These are phyloP conservation scores for Talaromyces sp. DNA, from an alignment of 2,329 filamentous ascomycete species.

Conservation along the genomic window DNA sequence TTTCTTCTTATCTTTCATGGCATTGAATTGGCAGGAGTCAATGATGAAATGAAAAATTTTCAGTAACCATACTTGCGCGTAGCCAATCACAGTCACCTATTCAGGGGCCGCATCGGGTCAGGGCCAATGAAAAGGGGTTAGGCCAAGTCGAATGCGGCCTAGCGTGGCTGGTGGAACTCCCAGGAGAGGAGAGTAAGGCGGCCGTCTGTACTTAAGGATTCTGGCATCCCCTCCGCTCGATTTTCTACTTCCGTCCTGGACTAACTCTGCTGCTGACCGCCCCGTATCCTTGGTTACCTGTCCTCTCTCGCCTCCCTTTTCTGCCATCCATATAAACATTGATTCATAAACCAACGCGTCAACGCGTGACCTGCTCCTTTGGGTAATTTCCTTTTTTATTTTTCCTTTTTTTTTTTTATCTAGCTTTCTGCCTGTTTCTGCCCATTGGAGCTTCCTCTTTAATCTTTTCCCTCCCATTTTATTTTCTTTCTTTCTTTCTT, in stretches of 20 bases:
- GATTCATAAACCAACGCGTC: conserved; percentile 4
- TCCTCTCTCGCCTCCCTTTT: conserved; percentile 4
- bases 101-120: conserved; percentile 6
- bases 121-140: conserved; percentile 19
- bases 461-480: too few relatives aligned
- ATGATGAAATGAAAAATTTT: conserved; percentile 14
- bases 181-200: conserved; percentile 15
- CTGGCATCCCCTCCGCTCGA: conserved; percentile 26
- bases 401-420: not conserved
- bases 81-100: conserved; percentile 16
- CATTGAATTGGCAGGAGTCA: conserved; percentile 5
- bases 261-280: conserved; percentile 21
- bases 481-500: not conserved
- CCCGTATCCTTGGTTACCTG: conserved; percentile 23
- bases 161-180: conserved; percentile 26
- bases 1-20: conserved; percentile 1
- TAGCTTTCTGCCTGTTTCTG: too few relatives aligned
- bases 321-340: conserved; percentile 1
- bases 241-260: conserved; percentile 27
- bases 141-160: conserved; percentile 16
- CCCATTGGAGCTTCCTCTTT: too few relatives aligned
- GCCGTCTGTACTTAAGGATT: conserved; percentile 31
- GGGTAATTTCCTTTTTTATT: conserved; percentile 3
- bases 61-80: conserved; percentile 13
- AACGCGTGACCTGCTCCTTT: conserved; percentile 8